Evolutionary conservation across 345 rosid species (phyloP).

Genomic region (Eucalyptus erythrocorys): DNA sequence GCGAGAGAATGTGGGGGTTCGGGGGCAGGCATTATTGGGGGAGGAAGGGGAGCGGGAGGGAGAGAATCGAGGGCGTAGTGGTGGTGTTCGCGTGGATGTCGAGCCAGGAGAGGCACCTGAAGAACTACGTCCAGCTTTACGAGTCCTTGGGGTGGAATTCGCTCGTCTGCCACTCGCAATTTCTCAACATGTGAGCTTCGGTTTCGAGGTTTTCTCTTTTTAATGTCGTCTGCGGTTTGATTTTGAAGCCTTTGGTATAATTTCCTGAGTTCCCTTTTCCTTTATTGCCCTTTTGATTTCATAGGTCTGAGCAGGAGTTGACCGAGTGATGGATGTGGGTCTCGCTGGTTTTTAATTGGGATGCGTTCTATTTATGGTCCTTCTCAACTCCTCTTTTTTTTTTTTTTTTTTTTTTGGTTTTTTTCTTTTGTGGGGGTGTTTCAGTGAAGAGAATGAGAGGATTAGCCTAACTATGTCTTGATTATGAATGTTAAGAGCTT

Average conservation of each 20-base stretch:
- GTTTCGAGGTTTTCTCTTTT: not conserved
- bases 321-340: not conserved
- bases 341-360: not conserved
- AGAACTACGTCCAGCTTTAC: slow-evolving; percentile 53
- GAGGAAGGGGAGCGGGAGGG: slow-evolving; percentile 20
- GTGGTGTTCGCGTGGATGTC: slow-evolving; percentile 90
- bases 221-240: not conserved
- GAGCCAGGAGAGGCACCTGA: slow-evolving; percentile 61
- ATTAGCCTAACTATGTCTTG: not conserved
- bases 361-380: not conserved
- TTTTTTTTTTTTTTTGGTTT: no score
- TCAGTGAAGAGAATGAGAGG: not conserved
- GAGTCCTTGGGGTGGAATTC: slow-evolving; percentile 67
- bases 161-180: slow-evolving; percentile 76
- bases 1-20: slow-evolving; percentile 57
- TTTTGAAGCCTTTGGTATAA: not conserved
- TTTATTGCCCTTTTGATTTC: not conserved
- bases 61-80: slow-evolving; percentile 47
- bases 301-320: not conserved
- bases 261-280: not conserved
- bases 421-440: not conserved
- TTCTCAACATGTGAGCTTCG: slow-evolving; percentile 55
- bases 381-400: no score
- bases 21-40: slow-evolving; percentile 83
- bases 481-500: not conserved